Percentiles rank a stretch among this genome's conserved stretches.
These are phyloP conservation scores for Nitzschia sp. DNA, from an alignment of 108 stramenopile genomes.

Conservation along the genomic window DNA sequence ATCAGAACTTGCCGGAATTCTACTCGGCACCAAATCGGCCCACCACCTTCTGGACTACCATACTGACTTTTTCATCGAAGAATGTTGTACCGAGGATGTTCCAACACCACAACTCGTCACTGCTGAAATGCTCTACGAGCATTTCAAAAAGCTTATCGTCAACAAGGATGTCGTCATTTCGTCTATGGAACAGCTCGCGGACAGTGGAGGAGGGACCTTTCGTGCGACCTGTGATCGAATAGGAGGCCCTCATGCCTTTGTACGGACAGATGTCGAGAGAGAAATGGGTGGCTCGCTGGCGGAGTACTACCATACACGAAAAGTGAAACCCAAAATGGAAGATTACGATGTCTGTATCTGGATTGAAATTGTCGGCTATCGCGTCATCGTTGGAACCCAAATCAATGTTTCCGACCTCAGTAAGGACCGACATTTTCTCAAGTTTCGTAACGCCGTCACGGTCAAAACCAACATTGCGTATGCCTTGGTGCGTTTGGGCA, in stretches of 20 bases:
- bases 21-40: conserved; percentile 50
- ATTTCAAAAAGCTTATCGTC: conserved; percentile 39
- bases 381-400: conserved; percentile 63
- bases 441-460: conserved; percentile 69
- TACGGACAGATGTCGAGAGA: conserved; percentile 51
- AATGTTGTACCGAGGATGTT: conserved; percentile 14
- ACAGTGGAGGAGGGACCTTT: conserved; percentile 35
- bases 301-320: conserved; percentile 36
- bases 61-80: conserved; percentile 53
- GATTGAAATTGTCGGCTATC: conserved; percentile 53
- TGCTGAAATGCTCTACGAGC: conserved; percentile 59
- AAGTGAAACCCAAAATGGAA: conserved; percentile 58
- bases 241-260: conserved; percentile 63
- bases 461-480: conserved; percentile 77
- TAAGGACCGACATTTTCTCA: conserved; percentile 59
- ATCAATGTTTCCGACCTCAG: conserved; percentile 65
- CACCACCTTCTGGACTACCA: conserved; percentile 64
- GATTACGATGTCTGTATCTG: conserved; percentile 64
- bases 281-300: conserved; percentile 72
- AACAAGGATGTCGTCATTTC: conserved; percentile 11
- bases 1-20: neutral
- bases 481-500: conserved; percentile 59
- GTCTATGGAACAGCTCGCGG: conserved; percentile 9
- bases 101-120: conserved; percentile 16
- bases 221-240: conserved; percentile 65